Evolutionary conservation across 2,329 filamentous ascomycete genomes (phyloP).

Genomic region (Alternaria sp.): DNA sequence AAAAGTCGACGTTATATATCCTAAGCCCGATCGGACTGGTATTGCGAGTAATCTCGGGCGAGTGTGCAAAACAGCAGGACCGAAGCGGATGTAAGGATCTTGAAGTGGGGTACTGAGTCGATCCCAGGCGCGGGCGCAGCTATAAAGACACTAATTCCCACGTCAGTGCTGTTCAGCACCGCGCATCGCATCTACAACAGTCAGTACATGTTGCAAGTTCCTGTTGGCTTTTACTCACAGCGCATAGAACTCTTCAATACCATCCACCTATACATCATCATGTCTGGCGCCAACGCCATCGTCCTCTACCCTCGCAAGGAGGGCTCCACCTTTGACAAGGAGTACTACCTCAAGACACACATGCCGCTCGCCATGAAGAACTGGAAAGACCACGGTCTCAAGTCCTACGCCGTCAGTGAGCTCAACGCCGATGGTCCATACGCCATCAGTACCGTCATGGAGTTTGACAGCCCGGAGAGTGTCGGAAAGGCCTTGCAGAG

Average conservation of each 20-base stretch:
- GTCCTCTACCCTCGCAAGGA: conserved; percentile 53
- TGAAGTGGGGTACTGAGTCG: conserved; percentile 20
- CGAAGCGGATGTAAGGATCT: conserved; percentile 16
- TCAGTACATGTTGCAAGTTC: background rate
- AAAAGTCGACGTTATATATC: background rate
- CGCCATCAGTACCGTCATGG: conserved; percentile 19
- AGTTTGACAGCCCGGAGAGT: conserved; percentile 35
- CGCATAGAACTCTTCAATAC: background rate
- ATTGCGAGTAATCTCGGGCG: background rate
- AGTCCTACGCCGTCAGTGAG: conserved; percentile 29
- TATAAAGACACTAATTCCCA: conserved; percentile 13
- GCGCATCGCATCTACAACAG: background rate
- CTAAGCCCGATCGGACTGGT: background rate
- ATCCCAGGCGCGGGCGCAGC: background rate
- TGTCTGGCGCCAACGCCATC: conserved; percentile 22
- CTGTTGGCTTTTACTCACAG: background rate
- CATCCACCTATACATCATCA: conserved; percentile 7
- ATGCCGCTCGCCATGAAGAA: conserved; percentile 53
- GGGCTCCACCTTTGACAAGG: conserved; percentile 54
- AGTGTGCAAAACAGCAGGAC: background rate
- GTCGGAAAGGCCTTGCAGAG: conserved; percentile 28
- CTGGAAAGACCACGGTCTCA: conserved; percentile 52
- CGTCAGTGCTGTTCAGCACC: background rate
- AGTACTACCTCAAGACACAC: conserved; percentile 58
- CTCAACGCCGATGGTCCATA: conserved; percentile 31